These are phyloP conservation scores for Apiospora koreana DNA, from an alignment of 2,329 filamentous ascomycete genomes.

Conservation along the genomic window DNA sequence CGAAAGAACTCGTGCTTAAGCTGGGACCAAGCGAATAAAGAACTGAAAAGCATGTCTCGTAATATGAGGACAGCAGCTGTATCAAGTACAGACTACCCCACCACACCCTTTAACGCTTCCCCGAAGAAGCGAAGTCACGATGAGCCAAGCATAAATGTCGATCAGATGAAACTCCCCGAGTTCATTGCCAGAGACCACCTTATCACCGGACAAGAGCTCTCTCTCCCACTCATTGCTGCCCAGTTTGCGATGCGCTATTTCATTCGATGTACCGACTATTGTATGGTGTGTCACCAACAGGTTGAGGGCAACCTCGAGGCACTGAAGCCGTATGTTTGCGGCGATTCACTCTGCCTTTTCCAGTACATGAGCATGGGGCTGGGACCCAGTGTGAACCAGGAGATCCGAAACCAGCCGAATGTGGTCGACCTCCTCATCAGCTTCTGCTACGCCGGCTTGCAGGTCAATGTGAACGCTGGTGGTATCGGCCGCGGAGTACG, in stretches of 20 bases:
- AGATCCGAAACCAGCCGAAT: constrained; percentile 75
- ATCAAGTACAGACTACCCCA: too few relatives aligned
- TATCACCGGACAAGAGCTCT: constrained; percentile 36
- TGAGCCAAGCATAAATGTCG: background rate
- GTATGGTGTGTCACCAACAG: constrained; percentile 77
- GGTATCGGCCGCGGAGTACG: constrained; percentile 30
- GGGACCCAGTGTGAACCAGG: constrained; percentile 82
- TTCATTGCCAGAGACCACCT: constrained; percentile 34
- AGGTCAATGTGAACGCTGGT: constrained; percentile 9
- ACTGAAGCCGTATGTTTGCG: constrained; percentile 79
- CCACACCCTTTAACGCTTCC: too few relatives aligned
- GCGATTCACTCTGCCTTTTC: constrained; percentile 73
- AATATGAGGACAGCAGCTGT: background rate
- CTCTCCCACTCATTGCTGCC: constrained; percentile 61
- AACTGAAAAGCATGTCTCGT: constrained; percentile 13
- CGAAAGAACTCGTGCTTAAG: constrained; percentile 52
- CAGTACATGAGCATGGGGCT: constrained; percentile 88
- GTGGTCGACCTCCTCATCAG: constrained; percentile 84
- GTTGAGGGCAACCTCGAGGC: constrained; percentile 66
- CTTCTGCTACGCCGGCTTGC: constrained; percentile 71
- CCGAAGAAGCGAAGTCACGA: background rate
- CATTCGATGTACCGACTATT: constrained; percentile 81
- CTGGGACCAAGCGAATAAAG: constrained; percentile 69
- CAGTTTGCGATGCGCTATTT: constrained; percentile 79
- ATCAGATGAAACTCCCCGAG: constrained; percentile 23